Evolutionary conservation across 2,329 filamentous ascomycete species (phyloP).

Genomic region (Xylariaceae sp.): DNA sequence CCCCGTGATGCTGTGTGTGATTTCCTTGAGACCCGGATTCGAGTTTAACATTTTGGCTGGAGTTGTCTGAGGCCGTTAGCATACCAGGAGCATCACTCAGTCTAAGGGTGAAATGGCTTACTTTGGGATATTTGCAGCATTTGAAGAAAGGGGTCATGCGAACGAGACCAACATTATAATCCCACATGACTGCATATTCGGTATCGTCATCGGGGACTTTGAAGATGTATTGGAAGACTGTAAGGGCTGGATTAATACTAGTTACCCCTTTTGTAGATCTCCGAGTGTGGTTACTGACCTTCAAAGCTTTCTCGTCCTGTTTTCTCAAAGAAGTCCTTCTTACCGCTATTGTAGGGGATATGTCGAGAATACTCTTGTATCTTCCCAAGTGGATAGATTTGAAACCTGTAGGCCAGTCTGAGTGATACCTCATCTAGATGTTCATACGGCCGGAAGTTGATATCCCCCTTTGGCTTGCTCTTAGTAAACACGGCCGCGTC

Average conservation of each 20-base stretch:
- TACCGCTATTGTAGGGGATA: slow-evolving; percentile 92
- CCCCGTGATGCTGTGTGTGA: slow-evolving; percentile 91
- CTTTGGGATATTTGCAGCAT: slow-evolving; percentile 81
- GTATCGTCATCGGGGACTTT: slow-evolving; percentile 60
- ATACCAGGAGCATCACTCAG: neutral
- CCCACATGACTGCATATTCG: slow-evolving; percentile 83
- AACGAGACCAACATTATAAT: slow-evolving; percentile 91
- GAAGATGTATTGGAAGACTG: slow-evolving; percentile 84
- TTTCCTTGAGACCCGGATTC: slow-evolving; percentile 80
- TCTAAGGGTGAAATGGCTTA: slow-evolving; percentile 34
- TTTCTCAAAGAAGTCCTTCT: slow-evolving; percentile 81
- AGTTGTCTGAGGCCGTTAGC: slow-evolving; percentile 57
- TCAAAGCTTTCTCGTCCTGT: slow-evolving; percentile 86
- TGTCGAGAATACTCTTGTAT: slow-evolving; percentile 62
- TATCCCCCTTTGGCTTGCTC: slow-evolving; percentile 56
- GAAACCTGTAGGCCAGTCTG: slow-evolving; percentile 56
- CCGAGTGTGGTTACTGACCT: slow-evolving; percentile 48
- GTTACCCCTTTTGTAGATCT: neutral
- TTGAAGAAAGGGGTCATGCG: slow-evolving; percentile 95
- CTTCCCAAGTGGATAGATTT: slow-evolving; percentile 59
- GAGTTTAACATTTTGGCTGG: slow-evolving; percentile 75
- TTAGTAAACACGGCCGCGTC: slow-evolving; percentile 58
- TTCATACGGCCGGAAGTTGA: slow-evolving; percentile 73
- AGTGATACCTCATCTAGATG: slow-evolving; percentile 52
- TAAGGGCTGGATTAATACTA: slow-evolving; percentile 19